Conservation (phyloP, 2,329 filamentous ascomycete species). For the Alternaria sp. region DNA sequence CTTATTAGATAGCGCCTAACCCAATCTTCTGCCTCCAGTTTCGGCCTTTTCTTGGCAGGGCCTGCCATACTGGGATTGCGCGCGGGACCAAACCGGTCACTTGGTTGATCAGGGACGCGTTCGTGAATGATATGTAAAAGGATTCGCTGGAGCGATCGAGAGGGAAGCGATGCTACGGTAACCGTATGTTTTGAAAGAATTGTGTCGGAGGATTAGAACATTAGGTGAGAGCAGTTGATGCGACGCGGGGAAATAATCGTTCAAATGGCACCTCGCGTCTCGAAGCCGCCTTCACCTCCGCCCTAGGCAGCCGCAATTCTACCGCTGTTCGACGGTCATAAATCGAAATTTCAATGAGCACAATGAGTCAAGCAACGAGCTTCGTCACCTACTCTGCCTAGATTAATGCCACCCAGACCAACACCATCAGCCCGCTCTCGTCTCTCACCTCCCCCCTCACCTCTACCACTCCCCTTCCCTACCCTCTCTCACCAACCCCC, state of each 20-base stretch:
- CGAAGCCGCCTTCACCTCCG: not conserved
- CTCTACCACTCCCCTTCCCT: no score
- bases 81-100: not conserved
- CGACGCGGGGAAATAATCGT: not conserved
- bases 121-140: no score
- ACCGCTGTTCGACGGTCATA: not conserved
- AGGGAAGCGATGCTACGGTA: not conserved
- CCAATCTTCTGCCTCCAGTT: no score
- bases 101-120: not conserved
- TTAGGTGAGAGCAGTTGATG: accelerated
- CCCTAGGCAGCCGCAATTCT: not conserved
- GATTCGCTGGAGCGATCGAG: not conserved
- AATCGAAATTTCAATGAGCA: not conserved
- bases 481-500: no score
- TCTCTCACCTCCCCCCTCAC: not conserved
- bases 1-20: no score
- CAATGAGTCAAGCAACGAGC: no score
- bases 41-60: not conserved
- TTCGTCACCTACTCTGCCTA: no score
- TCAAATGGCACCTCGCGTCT: not conserved
- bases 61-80: not conserved
- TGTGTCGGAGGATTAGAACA: not conserved
- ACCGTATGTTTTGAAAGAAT: not conserved
- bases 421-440: not conserved
- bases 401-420: not conserved